Evolutionary conservation across 2,329 filamentous ascomycete species (phyloP), one percentile per base, ranked within the genome.

Genomic region (Thielaviopsis punctulata): DNA sequence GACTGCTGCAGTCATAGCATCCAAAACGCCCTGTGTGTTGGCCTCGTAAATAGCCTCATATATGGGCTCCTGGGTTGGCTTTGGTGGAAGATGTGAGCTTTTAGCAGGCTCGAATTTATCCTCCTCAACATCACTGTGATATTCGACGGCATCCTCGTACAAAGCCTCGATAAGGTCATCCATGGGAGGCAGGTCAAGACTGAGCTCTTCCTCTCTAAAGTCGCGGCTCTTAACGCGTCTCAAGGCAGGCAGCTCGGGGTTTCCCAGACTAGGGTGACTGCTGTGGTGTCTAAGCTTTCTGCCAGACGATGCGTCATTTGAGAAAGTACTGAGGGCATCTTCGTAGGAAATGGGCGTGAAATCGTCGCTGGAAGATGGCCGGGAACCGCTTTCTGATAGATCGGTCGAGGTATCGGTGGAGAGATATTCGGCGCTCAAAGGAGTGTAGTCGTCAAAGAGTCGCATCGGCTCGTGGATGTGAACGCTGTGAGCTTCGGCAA

Each of bases 231-330:
- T 69, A 1, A 68, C 71, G 47, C 66, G 64, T 48, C 69, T 65
- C 27, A 71, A 61, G 41, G 60, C 62, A 19, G 65, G 69, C 49
- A 64, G 65, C 52, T 69, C 66, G 45, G 61, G 57, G 19, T 30
- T 21, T 57, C 71, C 73, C 48, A 77, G 65, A 52, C 71, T 68
- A 10, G 74, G 73, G 61, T 77, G 74, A 59, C 73, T 76, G 61
- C 70, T 74, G 64, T 72, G 64, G 48, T 76, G 73, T 30, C 73
- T 71, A 54, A 68, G 66, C 51, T 67, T 65, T 24, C 62, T 59
- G 30, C 62, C 55, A 45, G 59, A 56, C 43, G 25, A 43, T 52
- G 50, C 23, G 39, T 55, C 46, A 47, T 36, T 15, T 36, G 30
- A 36, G 13, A 36, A 36, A 36, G 13, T 36, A 15, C 30, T 36